phyloP scores from a whole-genome alignment of 176 grass and related monocot species.

The Hordeum marinum region DNA sequence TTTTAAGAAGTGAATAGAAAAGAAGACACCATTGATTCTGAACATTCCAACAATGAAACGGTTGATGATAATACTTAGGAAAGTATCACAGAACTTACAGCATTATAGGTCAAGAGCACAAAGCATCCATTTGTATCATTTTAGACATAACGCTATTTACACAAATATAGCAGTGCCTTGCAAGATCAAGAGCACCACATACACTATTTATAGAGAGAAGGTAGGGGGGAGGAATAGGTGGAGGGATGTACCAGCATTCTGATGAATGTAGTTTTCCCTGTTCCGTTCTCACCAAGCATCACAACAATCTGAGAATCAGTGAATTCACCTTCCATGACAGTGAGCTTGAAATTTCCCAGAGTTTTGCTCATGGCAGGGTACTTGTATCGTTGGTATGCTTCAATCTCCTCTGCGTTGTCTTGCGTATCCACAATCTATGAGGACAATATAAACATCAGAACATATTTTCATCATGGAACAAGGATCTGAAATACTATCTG shows the following conservation, averaged over 20 bases:
- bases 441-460: background rate
- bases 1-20: background rate
- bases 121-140: background rate
- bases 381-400: constrained; percentile 68
- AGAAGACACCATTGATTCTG: background rate
- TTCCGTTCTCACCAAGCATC: constrained; percentile 95
- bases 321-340: constrained; percentile 73
- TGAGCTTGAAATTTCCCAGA: constrained; percentile 67
- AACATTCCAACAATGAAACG: background rate
- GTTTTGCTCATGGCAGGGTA: constrained; percentile 94
- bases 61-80: background rate
- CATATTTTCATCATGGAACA: background rate
- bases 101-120: background rate
- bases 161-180: background rate
- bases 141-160: background rate
- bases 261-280: constrained; percentile 91
- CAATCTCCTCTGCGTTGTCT: constrained; percentile 77
- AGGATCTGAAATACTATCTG: background rate
- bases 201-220: background rate
- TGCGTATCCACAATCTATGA: constrained; percentile 80
- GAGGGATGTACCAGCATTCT: constrained; percentile 59
- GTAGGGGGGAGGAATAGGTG: background rate
- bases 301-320: constrained; percentile 89
- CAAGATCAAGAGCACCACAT: background rate
- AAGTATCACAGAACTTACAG: background rate